phyloP scores from a whole-genome alignment of 148 eudicot species.

The Diospyros lotus region DNA sequence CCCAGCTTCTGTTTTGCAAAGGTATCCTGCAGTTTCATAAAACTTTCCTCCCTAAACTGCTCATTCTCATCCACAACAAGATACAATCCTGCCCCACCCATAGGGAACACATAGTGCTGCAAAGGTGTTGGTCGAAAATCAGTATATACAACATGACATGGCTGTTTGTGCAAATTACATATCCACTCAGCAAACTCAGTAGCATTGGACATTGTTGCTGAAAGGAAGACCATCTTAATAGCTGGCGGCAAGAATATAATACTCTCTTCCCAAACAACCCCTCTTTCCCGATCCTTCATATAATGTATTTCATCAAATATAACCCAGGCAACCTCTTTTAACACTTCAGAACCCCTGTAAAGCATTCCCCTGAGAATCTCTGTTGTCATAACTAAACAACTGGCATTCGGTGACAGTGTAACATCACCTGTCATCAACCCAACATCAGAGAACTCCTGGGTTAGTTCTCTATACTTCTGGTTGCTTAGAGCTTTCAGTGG shows the following conservation, averaged over 20 bases:
- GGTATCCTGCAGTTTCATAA: slow-evolving; percentile 73
- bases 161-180: slow-evolving; percentile 90
- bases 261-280: slow-evolving; percentile 99
- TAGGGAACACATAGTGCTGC: slow-evolving; percentile 94
- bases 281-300: slow-evolving; percentile 96
- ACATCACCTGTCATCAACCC: slow-evolving; percentile 98
- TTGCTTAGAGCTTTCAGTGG: slow-evolving; percentile 89
- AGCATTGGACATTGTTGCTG: slow-evolving; percentile 97
- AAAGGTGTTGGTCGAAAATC: slow-evolving; percentile 95
- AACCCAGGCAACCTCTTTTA: slow-evolving; percentile 97
- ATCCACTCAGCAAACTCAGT: slow-evolving; percentile 99
- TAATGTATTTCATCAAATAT: slow-evolving; percentile 96
- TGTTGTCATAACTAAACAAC: slow-evolving; percentile 94
- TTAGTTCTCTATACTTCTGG: slow-evolving; percentile 86
- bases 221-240: slow-evolving; percentile 93
- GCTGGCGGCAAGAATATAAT: slow-evolving; percentile 84
- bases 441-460: slow-evolving; percentile 81
- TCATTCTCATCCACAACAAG: slow-evolving; percentile 98
- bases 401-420: slow-evolving; percentile 81
- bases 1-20: slow-evolving; percentile 59
- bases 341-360: slow-evolving; percentile 83
- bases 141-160: slow-evolving; percentile 98
- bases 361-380: slow-evolving; percentile 97
- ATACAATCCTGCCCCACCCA: slow-evolving; percentile 87
- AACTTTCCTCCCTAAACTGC: slow-evolving; percentile 92